Evolutionary conservation across 169 alveolate species (phyloP).

Genomic region (Blepharisma undulans): DNA sequence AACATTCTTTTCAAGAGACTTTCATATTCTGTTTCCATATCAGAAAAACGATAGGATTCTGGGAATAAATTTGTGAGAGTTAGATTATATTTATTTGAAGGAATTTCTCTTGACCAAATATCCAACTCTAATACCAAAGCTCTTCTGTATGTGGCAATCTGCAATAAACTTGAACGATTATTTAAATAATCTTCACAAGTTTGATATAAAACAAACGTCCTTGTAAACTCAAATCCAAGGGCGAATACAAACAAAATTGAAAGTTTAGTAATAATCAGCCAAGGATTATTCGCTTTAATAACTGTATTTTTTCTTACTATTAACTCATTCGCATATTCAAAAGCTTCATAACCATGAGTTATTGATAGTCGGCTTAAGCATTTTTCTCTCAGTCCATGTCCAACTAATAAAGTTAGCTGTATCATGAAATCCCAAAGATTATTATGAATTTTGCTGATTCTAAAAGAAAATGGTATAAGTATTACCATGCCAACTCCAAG

Average conservation of each 20-base stretch:
- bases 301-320: neutral
- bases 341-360: neutral
- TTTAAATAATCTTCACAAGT: neutral
- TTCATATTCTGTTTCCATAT: too few species aligned
- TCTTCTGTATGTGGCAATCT: neutral
- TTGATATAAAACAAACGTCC: neutral
- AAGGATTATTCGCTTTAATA: neutral
- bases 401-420: neutral
- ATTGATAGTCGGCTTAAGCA: neutral
- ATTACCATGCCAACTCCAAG: neutral
- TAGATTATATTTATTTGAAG: neutral
- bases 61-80: neutral
- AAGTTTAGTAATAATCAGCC: neutral
- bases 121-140: neutral
- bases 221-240: neutral
- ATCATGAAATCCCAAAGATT: neutral
- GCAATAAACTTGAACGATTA: neutral
- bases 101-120: neutral
- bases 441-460: neutral
- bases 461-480: neutral
- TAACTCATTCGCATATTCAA: neutral
- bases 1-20: too few species aligned
- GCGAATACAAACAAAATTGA: neutral
- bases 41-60: too few species aligned
- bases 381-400: neutral